Percentiles rank a stretch among this genome's conserved stretches.
These are phyloP conservation scores for Penicillium verhagenii DNA, from an alignment of 495 filamentous ascomycete species.

Conservation along the genomic window DNA sequence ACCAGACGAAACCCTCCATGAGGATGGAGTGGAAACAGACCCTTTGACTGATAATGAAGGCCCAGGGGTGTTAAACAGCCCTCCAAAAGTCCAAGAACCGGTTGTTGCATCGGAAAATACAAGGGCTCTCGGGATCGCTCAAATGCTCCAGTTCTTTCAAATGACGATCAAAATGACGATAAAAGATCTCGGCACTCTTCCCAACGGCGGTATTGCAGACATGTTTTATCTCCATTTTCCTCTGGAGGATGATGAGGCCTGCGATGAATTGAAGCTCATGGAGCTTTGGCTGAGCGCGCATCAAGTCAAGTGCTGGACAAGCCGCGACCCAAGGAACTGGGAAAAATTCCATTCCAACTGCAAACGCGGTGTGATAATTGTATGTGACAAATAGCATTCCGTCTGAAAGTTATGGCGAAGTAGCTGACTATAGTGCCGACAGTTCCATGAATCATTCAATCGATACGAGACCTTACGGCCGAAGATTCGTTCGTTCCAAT, in stretches of 20 bases:
- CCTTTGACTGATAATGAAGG: background rate
- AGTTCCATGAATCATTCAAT: constrained; percentile 44
- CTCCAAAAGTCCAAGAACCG: background rate
- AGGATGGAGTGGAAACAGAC: background rate
- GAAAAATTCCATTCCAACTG: background rate
- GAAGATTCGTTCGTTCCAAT: constrained; percentile 20
- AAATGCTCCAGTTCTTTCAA: background rate
- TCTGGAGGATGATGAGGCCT: constrained; percentile 10
- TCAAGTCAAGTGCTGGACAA: constrained; percentile 31
- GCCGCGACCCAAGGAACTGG: constrained; percentile 3
- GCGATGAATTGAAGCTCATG: constrained; percentile 26
- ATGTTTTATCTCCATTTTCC: constrained; percentile 44
- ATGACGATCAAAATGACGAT: background rate
- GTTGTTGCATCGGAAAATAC: background rate
- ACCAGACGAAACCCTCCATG: background rate
- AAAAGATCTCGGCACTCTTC: constrained; percentile 15
- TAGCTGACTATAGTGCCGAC: constrained; percentile 4
- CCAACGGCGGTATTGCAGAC: constrained; percentile 11
- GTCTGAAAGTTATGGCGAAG: background rate
- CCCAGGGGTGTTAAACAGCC: background rate
- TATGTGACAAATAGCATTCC: constrained; percentile 18
- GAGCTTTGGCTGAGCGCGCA: constrained; percentile 30
- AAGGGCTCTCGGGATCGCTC: background rate
- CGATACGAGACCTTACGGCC: constrained; percentile 29
- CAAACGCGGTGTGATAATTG: constrained; percentile 40